Evolutionary conservation across 2,329 filamentous ascomycete genomes (phyloP).

Genomic region (Monosporascus sp.): DNA sequence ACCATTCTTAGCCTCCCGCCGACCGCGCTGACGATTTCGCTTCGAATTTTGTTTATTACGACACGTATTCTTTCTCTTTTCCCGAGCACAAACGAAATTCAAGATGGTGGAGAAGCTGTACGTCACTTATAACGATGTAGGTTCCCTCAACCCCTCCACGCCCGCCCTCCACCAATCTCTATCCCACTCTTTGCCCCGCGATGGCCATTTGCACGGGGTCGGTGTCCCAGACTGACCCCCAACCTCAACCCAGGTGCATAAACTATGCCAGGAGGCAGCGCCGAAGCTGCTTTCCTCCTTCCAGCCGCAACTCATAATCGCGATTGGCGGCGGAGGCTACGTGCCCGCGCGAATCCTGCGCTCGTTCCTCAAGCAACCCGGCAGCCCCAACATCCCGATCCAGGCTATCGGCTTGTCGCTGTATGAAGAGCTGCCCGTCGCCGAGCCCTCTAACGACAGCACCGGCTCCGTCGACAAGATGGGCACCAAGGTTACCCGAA

Average conservation of each 20-base stretch:
- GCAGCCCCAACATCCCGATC: slow-evolving; percentile 91
- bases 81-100: slow-evolving; percentile 15
- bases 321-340: slow-evolving; percentile 95
- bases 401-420: slow-evolving; percentile 97
- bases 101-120: slow-evolving; percentile 82
- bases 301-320: slow-evolving; percentile 94
- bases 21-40: too few relatives aligned
- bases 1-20: too few relatives aligned
- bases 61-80: background rate
- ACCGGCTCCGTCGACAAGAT: slow-evolving; percentile 62
- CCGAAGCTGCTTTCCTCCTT: slow-evolving; percentile 76
- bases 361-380: slow-evolving; percentile 90
- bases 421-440: slow-evolving; percentile 72
- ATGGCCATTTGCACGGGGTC: slow-evolving; percentile 1
- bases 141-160: slow-evolving; percentile 25
- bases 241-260: slow-evolving; percentile 68
- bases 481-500: slow-evolving; percentile 92
- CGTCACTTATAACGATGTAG: slow-evolving; percentile 87
- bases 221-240: background rate
- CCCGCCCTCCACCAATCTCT: slow-evolving; percentile 2
- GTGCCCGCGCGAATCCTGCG: slow-evolving; percentile 94
- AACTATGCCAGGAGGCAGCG: slow-evolving; percentile 86
- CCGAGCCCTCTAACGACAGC: slow-evolving; percentile 45
- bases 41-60: too few relatives aligned
- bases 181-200: slow-evolving; percentile 10